Evolutionary conservation across 2,329 filamentous ascomycete species (phyloP).

Genomic region (Ophiostoma novo-ulmi): DNA sequence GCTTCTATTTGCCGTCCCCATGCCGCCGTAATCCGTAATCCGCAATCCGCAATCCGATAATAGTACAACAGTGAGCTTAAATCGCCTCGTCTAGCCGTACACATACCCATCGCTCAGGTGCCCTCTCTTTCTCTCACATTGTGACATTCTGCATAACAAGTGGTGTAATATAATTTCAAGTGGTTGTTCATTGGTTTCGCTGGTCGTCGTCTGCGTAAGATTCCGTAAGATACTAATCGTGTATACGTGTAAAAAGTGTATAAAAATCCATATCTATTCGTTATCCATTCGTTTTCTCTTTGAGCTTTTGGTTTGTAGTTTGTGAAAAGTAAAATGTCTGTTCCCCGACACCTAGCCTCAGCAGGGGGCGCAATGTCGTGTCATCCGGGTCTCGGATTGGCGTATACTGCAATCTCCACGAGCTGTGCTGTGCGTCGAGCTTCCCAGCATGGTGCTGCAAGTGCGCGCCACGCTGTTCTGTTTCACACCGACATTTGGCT

Average conservation of each 20-base stretch:
- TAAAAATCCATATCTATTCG: slow-evolving; percentile 8
- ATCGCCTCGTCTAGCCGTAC: neutral
- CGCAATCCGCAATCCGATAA: neutral
- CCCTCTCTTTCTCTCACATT: too few relatives aligned
- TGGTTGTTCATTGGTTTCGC: neutral
- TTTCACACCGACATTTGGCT: slow-evolving; percentile 16
- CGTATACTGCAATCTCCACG: neutral
- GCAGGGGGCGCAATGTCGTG: slow-evolving; percentile 13
- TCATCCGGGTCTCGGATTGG: slow-evolving; percentile 14
- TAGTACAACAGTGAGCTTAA: neutral
- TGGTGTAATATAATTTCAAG: slow-evolving; percentile 6
- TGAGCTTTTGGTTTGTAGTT: slow-evolving; percentile 15
- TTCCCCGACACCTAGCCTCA: neutral
- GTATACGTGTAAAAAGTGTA: slow-evolving; percentile 1
- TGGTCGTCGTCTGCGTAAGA: slow-evolving; percentile 12
- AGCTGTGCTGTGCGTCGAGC: slow-evolving; percentile 10
- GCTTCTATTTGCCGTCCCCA: neutral
- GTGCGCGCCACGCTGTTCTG: slow-evolving; percentile 4
- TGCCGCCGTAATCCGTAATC: neutral
- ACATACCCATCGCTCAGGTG: neutral
- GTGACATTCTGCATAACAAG: too few relatives aligned
- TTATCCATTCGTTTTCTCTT: slow-evolving; percentile 13
- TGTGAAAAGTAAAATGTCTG: slow-evolving; percentile 6
- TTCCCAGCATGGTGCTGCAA: slow-evolving; percentile 9
- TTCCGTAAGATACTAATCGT: slow-evolving; percentile 10